These are phyloP conservation scores for Irpex lacteus DNA, from an alignment of 1,284 basidiomycete species.

Conservation along the genomic window DNA sequence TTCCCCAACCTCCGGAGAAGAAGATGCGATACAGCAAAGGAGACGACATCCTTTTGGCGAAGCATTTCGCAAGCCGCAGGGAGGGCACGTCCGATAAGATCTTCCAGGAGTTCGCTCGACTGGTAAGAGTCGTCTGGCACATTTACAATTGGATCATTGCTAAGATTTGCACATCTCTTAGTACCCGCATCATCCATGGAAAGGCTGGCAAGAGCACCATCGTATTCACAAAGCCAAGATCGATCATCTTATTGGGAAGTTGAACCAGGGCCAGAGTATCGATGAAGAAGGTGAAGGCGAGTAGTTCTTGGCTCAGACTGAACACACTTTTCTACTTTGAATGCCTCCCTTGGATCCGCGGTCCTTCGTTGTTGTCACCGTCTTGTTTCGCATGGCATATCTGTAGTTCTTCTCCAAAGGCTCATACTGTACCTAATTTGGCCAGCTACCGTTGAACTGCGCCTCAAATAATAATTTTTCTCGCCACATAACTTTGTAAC, in stretches of 20 bases:
- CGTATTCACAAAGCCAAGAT: slow-evolving; percentile 82
- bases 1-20: slow-evolving; percentile 76
- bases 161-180: slow-evolving; percentile 25
- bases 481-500: no score
- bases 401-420: no score
- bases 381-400: no score
- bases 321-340: neutral
- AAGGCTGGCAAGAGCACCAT: slow-evolving; percentile 86
- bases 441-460: no score
- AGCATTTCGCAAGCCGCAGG: slow-evolving; percentile 63
- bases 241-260: slow-evolving; percentile 65
- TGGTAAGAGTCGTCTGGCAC: slow-evolving; percentile 37
- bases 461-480: no score
- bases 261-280: slow-evolving; percentile 57
- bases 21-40: slow-evolving; percentile 77
- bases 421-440: no score
- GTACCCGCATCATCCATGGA: slow-evolving; percentile 86
- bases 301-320: neutral
- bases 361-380: neutral
- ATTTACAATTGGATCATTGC: neutral
- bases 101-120: slow-evolving; percentile 70
- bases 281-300: slow-evolving; percentile 28
- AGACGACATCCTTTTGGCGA: slow-evolving; percentile 75
- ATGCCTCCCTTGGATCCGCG: no score
- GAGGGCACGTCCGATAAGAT: slow-evolving; percentile 78